Base-by-base conservation (phyloP, 129 eudicot species). In the Centaurea solstitialis region DNA sequence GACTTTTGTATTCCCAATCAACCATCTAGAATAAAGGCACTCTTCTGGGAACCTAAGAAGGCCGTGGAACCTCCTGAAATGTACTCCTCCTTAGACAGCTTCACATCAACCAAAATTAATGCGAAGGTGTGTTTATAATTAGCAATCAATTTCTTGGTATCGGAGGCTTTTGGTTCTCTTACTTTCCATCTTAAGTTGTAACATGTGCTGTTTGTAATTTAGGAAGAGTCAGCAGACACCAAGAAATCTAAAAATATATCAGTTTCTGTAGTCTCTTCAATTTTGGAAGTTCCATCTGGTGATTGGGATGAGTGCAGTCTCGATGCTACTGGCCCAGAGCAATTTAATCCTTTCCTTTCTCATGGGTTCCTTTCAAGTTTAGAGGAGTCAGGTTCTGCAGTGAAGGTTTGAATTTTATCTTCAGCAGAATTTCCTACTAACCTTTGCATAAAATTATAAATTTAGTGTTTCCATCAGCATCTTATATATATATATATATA, bases 341-440 rank as follows among this genome's bases (percentile, higher is more conserved):
- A 92, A 33, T 93, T 79, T 68, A 90, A 92, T 79, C 99, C 99
- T 72, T 93, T 95, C 84, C 91, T 95, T 78, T 66, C 88, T 70
- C 97, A 95, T 81, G 94, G 94, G 82, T 95, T 95, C 84, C 99
- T 95, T 81, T 91, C 93, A 68, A 92, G 99, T 90, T 85, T 95
- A 61, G 99, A 95, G 87, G 98, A 92, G 84, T 89, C 99, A 15
- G 80, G 91, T 72, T 90, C 82, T 62, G 94, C 99, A 21, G 89
- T 91, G 70, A 91, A 92, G 97, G 99, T 95, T 74, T 84, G 86
- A 20, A 67, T 33, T 61, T 39, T 61, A 38, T 17, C 83, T 74
- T 76, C 30, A 43, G 15, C 65, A 47, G 17, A 20, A 22, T 67
- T 67, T 68, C 39, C 33, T 53, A 66, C 26, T 45, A 37, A 77